Base-by-base conservation (phyloP, 2,329 filamentous ascomycete species). In the Zarea fungicola region DNA sequence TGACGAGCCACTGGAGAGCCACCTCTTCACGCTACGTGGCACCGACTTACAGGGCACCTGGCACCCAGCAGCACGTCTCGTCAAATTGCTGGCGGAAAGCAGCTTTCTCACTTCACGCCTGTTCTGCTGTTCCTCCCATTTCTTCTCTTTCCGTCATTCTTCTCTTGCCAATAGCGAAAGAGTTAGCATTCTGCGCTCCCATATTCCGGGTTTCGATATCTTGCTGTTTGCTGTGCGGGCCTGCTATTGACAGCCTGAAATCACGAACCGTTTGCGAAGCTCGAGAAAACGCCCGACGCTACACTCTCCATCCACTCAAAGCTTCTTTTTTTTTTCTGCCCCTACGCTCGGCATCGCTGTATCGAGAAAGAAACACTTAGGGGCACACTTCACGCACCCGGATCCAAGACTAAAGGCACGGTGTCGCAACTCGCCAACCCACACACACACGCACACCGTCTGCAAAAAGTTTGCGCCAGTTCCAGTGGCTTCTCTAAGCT, bases 31-130 rank as follows among this genome's bases (percentile, higher is more conserved):
- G 14, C n/a, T 16, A 22, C 10, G 16, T 28, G 32, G 23, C 42
- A 29, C 23, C 42, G 18, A 36, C 22, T 29, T 41, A 21, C 45
- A 42, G 45, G 36, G 37, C 45, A 19, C 16, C 19, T 6, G 28
- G 28, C 29, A 35, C 21, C 45, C 26, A 28, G 31, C 22, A 28
- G 31, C 14, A 4, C 35, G 40, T 36, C 11, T n/a, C n/a, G n/a
- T n/a, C 28, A 35, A 41, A 48, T 48, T 48, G 32, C 44, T 23
- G 44, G 35, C 44, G 26, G 43, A 16, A 48, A 31, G 42, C 40
- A 48, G 41, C 44, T 48, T 42, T 44, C 47, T 50, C 42, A 42
- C 49, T 52, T 53, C 28, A 18, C 36, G 28, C 13, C 40, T 34
- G n/a, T 25, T 32, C 44, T 23, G 23, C 36, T 37, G 49, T 35